phyloP scores from a whole-genome alignment of 1,284 basidiomycete genomes.

The Moesziomyces sp. region DNA sequence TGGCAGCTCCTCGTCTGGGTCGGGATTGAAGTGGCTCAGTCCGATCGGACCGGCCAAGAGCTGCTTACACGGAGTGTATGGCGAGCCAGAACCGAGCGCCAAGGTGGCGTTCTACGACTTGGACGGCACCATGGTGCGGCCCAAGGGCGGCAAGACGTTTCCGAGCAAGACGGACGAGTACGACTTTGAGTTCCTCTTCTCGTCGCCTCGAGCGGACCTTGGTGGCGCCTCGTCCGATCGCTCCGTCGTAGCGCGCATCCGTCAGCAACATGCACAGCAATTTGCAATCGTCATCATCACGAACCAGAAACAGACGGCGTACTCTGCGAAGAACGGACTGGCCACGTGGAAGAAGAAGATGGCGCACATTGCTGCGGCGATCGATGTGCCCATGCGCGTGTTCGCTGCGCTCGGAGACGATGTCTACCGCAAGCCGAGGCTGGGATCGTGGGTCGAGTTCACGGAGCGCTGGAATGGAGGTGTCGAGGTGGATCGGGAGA shows the following conservation, averaged over 20 bases:
- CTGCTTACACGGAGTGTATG: conserved; percentile 40
- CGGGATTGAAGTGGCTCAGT: conserved; percentile 34
- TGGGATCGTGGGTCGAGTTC: conserved; percentile 52
- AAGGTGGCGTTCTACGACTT: conserved; percentile 58
- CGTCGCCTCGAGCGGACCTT: not conserved
- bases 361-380: conserved; percentile 34
- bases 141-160: conserved; percentile 46
- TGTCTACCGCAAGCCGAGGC: conserved; percentile 55
- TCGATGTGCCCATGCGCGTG: conserved; percentile 54
- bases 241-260: conserved; percentile 24
- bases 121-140: conserved; percentile 56
- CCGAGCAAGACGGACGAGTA: conserved; percentile 49
- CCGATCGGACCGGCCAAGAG: conserved; percentile 21
- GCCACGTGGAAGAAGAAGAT: conserved; percentile 55
- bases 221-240: not conserved
- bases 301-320: conserved; percentile 50
- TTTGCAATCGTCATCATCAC: conserved; percentile 49
- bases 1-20: conserved; percentile 3
- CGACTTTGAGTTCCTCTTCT: conserved; percentile 48
- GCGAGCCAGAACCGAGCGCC: conserved; percentile 20
- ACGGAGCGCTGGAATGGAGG: conserved; percentile 23
- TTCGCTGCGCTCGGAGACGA: conserved; percentile 57
- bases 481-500: conserved; percentile 24
- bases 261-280: conserved; percentile 16
- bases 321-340: conserved; percentile 19